A percentile compares a stretch with the other conserved stretches of the same genome.
phyloP scores from a whole-genome alignment of 441 rosid genomes.

The Euphorbia celastroides region DNA sequence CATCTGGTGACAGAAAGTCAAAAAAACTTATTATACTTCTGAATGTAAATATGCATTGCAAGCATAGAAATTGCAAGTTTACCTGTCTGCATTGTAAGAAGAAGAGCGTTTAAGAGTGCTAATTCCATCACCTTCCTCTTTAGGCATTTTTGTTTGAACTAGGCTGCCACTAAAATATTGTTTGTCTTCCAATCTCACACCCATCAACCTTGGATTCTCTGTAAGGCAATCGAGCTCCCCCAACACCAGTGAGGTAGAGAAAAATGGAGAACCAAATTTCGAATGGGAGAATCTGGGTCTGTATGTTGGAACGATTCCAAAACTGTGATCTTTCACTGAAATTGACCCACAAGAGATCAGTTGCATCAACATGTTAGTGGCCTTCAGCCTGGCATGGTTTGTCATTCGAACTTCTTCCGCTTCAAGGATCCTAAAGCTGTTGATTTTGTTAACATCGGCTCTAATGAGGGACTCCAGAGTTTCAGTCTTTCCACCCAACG shows the following conservation, averaged over 20 bases:
- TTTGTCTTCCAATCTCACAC: slow-evolving; percentile 65
- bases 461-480: slow-evolving; percentile 87
- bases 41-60: background rate
- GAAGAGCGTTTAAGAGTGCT: slow-evolving; percentile 80
- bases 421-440: slow-evolving; percentile 85
- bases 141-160: slow-evolving; percentile 62
- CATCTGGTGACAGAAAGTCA: background rate
- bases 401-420: slow-evolving; percentile 73
- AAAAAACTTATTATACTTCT: too few relatives aligned
- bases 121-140: slow-evolving; percentile 42
- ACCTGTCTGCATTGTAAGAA: slow-evolving; percentile 95
- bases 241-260: slow-evolving; percentile 60
- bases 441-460: slow-evolving; percentile 81
- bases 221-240: slow-evolving; percentile 66
- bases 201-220: slow-evolving; percentile 40
- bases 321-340: slow-evolving; percentile 74
- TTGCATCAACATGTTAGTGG: slow-evolving; percentile 78
- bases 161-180: slow-evolving; percentile 91
- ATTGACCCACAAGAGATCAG: slow-evolving; percentile 84
- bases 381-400: slow-evolving; percentile 52
- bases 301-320: slow-evolving; percentile 52
- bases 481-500: slow-evolving; percentile 68
- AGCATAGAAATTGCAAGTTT: slow-evolving; percentile 10
- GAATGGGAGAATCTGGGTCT: slow-evolving; percentile 70
- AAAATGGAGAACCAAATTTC: slow-evolving; percentile 60